phyloP scores from a whole-genome alignment of 1,139 yeast genomes.

The Protomyces pachydermus region DNA sequence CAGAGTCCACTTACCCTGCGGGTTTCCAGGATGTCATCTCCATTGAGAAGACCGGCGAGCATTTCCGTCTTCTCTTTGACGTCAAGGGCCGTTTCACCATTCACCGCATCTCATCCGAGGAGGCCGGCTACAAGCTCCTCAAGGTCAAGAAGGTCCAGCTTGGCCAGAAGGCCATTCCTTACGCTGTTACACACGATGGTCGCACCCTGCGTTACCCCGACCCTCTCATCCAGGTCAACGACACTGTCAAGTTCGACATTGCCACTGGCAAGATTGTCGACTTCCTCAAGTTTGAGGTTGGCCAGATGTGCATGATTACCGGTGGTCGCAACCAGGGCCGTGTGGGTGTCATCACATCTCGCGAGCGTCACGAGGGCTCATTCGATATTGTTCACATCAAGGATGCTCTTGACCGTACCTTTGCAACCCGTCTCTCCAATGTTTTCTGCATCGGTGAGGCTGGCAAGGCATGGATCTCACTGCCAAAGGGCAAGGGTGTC shows the following conservation, averaged over 20 bases:
- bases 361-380: constrained; percentile 99
- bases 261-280: constrained; percentile 92
- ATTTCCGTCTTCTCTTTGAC: constrained; percentile 98
- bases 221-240: constrained; percentile 92
- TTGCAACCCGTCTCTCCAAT: constrained; percentile 96
- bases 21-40: constrained; percentile 99
- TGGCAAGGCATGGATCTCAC: constrained; percentile 92
- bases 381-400: constrained; percentile 98
- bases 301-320: constrained; percentile 93
- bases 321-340: constrained; percentile 99
- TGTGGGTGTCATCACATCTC: constrained; percentile 96
- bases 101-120: constrained; percentile 98
- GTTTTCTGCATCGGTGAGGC: constrained; percentile 98
- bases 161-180: constrained; percentile 97
- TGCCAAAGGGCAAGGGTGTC: constrained; percentile 99
- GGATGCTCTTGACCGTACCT: constrained; percentile 94
- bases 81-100: constrained; percentile 98
- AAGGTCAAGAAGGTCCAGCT: constrained; percentile 96
- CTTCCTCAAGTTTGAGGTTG: constrained; percentile 90
- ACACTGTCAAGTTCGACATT: constrained; percentile 93
- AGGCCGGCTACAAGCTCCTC: constrained; percentile 95
- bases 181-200: constrained; percentile 98
- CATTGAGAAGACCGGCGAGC: constrained; percentile 95
- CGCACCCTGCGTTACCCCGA: constrained; percentile 99
- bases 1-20: constrained; percentile 97